phyloP scores from a whole-genome alignment of 768 basidiomycete species.

The Suillus fuscotomentosus region DNA sequence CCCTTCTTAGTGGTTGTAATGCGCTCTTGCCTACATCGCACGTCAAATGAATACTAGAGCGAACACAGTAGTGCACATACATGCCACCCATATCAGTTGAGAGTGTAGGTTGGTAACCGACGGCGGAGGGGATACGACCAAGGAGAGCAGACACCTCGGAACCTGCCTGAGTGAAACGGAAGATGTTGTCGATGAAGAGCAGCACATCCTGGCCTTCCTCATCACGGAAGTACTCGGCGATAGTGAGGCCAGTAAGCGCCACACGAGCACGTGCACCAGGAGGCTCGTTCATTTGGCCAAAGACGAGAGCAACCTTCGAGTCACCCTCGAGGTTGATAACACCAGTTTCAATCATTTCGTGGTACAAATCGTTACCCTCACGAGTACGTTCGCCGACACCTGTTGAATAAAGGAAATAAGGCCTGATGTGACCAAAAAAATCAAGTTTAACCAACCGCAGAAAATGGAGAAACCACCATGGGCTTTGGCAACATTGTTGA shows the following conservation, averaged over 20 bases:
- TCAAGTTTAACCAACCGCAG: conserved; percentile 60
- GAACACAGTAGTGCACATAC: conserved; percentile 44
- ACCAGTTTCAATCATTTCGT: conserved; percentile 99
- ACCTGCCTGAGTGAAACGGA: conserved; percentile 99
- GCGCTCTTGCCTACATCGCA: conserved; percentile 83
- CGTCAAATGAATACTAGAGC: conserved; percentile 9
- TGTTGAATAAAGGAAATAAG: conserved; percentile 27
- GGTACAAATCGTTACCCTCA: conserved; percentile 99
- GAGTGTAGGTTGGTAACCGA: conserved; percentile 99
- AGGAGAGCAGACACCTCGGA: conserved; percentile 99
- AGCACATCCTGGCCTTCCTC: conserved; percentile 99
- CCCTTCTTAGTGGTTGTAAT: conserved; percentile 99
- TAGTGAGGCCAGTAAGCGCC: conserved; percentile 97
- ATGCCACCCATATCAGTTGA: conserved; percentile 99
- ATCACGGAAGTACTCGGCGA: conserved; percentile 99
- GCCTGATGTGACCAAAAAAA: neutral
- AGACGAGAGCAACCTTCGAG: conserved; percentile 99
- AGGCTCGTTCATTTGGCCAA: conserved; percentile 99
- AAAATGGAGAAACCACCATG: conserved; percentile 99
- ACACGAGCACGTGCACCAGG: conserved; percentile 99
- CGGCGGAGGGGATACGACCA: conserved; percentile 99
- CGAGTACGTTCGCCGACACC: conserved; percentile 99
- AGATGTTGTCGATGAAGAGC: conserved; percentile 99
- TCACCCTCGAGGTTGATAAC: conserved; percentile 99
- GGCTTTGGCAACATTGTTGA: conserved; percentile 99